These are phyloP conservation scores for Hexamita inflata DNA, from an alignment of 208 protist species.

Conservation along the genomic window DNA sequence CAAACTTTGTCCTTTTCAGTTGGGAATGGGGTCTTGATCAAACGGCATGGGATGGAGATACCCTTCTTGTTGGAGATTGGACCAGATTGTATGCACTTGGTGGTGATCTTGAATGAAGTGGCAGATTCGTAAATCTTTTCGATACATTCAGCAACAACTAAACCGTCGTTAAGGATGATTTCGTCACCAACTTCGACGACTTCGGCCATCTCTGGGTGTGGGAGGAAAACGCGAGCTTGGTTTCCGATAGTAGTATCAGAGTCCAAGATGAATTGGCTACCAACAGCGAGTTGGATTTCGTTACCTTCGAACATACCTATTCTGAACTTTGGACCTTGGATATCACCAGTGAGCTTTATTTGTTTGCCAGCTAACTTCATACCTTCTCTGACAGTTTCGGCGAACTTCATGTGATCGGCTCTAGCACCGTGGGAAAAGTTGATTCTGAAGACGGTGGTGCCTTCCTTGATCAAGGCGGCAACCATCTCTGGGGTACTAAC, in stretches of 20 bases:
- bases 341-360: slow-evolving; percentile 40
- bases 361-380: slow-evolving; percentile 6
- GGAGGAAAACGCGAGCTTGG: slow-evolving; percentile 31
- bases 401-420: slow-evolving; percentile 35
- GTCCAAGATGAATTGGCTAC: slow-evolving; percentile 25
- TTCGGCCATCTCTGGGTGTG: slow-evolving; percentile 34
- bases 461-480: slow-evolving; percentile 33
- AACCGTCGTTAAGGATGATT: slow-evolving; percentile 44
- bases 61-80: neutral
- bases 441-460: slow-evolving; percentile 40
- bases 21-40: neutral
- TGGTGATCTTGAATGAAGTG: neutral
- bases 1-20: neutral
- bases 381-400: slow-evolving; percentile 27
- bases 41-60: slow-evolving; percentile 12
- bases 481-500: slow-evolving; percentile 22
- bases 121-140: neutral
- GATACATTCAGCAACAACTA: slow-evolving; percentile 23
- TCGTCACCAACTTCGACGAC: slow-evolving; percentile 34
- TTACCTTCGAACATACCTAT: slow-evolving; percentile 23
- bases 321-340: slow-evolving; percentile 44
- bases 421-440: slow-evolving; percentile 44
- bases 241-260: neutral
- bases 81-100: neutral
- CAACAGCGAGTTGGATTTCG: slow-evolving; percentile 9